These are phyloP conservation scores for Neocatenulostroma microsporum DNA, from an alignment of 2,329 filamentous ascomycete genomes.

Conservation along the genomic window DNA sequence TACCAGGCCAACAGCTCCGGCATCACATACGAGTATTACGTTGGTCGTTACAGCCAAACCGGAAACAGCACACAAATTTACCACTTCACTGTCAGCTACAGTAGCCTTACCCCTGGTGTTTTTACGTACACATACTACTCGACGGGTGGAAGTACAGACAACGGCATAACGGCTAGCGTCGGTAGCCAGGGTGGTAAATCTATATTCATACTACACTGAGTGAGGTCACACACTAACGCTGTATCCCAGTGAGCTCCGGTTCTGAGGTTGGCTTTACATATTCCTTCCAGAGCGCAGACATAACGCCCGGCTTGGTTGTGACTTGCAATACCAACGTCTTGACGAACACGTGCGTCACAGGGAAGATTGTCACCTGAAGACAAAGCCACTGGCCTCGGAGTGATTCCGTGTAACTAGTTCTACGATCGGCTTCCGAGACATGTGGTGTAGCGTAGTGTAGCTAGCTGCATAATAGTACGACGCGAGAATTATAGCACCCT, in stretches of 20 bases:
- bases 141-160: conserved; percentile 16
- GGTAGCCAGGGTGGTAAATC: conserved; percentile 27
- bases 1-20: conserved; percentile 19
- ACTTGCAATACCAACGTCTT: conserved; percentile 24
- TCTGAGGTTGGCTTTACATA: conserved; percentile 13
- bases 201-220: neutral
- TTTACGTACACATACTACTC: conserved; percentile 24
- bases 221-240: neutral
- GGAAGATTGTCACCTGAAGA: too few species aligned
- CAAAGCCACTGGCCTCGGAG: too few species aligned
- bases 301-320: conserved; percentile 18
- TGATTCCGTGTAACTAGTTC: too few species aligned
- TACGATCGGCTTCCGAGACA: too few species aligned
- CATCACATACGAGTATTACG: conserved; percentile 27
- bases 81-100: conserved; percentile 28
- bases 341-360: too few species aligned
- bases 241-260: neutral
- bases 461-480: too few species aligned
- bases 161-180: conserved; percentile 19
- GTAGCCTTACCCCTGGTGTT: conserved; percentile 20
- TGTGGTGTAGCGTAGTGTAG: too few species aligned
- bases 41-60: conserved; percentile 15
- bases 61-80: conserved; percentile 15
- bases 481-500: too few species aligned
- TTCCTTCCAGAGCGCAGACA: conserved; percentile 10